Percentiles rank a stretch among this genome's conserved stretches.
These are phyloP conservation scores for Leishmania aethiopica DNA, from an alignment of 208 protist genomes.

Conservation along the genomic window DNA sequence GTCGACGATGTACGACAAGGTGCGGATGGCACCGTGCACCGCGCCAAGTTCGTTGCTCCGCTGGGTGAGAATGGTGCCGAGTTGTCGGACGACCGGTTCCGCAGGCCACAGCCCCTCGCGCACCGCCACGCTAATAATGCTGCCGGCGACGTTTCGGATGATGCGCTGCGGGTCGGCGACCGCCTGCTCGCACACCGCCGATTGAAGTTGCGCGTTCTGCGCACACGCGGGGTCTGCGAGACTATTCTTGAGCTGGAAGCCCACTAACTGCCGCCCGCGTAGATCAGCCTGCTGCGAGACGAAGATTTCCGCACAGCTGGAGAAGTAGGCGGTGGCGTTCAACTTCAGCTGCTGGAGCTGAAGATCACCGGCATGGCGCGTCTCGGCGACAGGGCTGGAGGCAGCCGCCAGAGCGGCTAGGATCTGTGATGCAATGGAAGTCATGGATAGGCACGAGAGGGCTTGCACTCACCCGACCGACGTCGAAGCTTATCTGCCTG, in stretches of 20 bases:
- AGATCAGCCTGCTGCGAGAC: conserved; percentile 40
- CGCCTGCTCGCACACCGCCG: conserved; percentile 54
- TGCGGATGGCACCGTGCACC: conserved; percentile 74
- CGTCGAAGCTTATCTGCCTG: not conserved
- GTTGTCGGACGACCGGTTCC: conserved; percentile 42
- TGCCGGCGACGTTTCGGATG: conserved; percentile 75
- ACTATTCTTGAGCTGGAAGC: conserved; percentile 80
- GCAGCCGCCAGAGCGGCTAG: conserved; percentile 66
- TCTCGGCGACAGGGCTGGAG: conserved; percentile 53
- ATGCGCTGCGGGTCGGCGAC: conserved; percentile 60
- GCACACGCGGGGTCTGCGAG: conserved; percentile 56
- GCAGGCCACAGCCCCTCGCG: conserved; percentile 70
- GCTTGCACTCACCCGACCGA: not conserved
- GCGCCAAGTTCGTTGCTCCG: conserved; percentile 39
- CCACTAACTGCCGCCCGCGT: conserved; percentile 58
- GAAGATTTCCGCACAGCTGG: conserved; percentile 68
- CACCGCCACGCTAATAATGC: conserved; percentile 80
- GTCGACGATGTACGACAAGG: conserved; percentile 77
- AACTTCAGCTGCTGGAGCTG: conserved; percentile 63
- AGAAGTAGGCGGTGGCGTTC: conserved; percentile 60
- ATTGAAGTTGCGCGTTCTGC: conserved; percentile 55
- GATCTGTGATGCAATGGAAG: conserved; percentile 52
- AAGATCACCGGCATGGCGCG: conserved; percentile 55
- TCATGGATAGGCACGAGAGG: conserved; percentile 6
- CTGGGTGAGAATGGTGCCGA: conserved; percentile 44